Percentiles rank a stretch among this genome's conserved stretches.
These are phyloP conservation scores for Vanrija pseudolonga DNA, from an alignment of 1,284 basidiomycete species.

Conservation along the genomic window DNA sequence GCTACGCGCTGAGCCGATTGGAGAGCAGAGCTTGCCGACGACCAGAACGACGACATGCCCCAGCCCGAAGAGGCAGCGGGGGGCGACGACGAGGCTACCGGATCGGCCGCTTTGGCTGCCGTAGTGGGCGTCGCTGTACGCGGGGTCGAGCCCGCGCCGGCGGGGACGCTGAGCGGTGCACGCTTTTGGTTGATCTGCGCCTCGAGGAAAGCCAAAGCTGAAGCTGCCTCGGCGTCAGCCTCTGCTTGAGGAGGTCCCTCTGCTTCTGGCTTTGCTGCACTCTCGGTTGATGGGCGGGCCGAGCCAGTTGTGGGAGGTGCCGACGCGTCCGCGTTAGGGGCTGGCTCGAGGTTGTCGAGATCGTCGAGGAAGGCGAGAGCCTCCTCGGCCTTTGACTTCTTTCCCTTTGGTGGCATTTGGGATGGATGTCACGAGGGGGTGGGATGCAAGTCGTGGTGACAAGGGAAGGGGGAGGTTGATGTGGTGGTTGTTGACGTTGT, in stretches of 20 bases:
- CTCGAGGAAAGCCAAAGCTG: conserved; percentile 83
- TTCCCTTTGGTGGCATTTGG: conserved; percentile 42
- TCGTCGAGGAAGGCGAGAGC: conserved; percentile 85
- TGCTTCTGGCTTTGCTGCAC: conserved; percentile 26
- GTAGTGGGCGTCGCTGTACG: conserved; percentile 22
- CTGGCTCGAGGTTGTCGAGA: conserved; percentile 63
- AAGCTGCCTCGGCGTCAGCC: conserved; percentile 52
- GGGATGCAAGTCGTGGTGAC: neutral
- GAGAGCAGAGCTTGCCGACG: conserved; percentile 74
- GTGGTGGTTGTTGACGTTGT: neutral
- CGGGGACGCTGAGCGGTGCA: conserved; percentile 34
- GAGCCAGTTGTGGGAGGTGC: neutral
- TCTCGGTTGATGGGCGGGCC: conserved; percentile 22
- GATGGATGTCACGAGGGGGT: neutral
- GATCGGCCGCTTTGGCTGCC: conserved; percentile 3
- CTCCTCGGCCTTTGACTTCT: conserved; percentile 74
- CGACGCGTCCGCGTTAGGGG: neutral
- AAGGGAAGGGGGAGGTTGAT: neutral
- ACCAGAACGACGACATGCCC: conserved; percentile 67
- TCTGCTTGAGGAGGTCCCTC: conserved; percentile 54
- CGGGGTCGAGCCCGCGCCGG: conserved; percentile 11
- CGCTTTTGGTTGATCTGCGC: conserved; percentile 79
- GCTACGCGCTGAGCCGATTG: conserved; percentile 83
- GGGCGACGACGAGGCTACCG: conserved; percentile 16
- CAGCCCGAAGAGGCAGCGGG: conserved; percentile 29